Evolutionary conservation across 805 yeast genomes (phyloP), one percentile per base, ranked within the genome.

Genomic region (Candida nanaspora): DNA sequence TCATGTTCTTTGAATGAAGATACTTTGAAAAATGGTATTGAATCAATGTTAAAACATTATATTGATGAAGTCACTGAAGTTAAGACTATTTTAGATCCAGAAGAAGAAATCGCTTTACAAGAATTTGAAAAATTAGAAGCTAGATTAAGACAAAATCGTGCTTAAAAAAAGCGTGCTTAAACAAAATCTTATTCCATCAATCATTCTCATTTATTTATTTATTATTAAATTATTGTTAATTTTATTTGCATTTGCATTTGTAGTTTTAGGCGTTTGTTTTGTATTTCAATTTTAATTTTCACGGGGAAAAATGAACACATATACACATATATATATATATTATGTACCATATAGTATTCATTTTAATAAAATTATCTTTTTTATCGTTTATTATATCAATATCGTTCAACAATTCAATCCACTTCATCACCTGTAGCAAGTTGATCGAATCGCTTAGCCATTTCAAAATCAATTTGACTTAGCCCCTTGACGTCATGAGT

Each of bases 81-180:
- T 8, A 70, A 64, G 47, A 52, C 63, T 1, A 52, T 62, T 2
- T 40, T 63, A 39, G 68, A 63, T 37, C 66, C 66, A 13, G 68
- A 63, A 47, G 68, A 63, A 41, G 67, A 63, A 59, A 72, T 87
- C 31, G 91, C 95, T 1, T 59, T 86, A 37, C 74, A 77, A 46
- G 95, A 88, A 62, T 87, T 86, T 61, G 91, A 86, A 54, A 85
- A 86, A 61, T 72, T 88, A 40, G 97, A 88, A 59, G 70, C 74
- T 49, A 71, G 67, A 46, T 33, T 32, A n/a, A 39, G 15, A 28
- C 34, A 31, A 31, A 16, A 31, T 10, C 16, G 22, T 10, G 10
- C 32, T 29, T n/a, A n/a, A n/a, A n/a, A n/a, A n/a, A n/a, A n/a
- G n/a, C n/a, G n/a, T n/a, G n/a, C n/a, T n/a, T n/a, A n/a, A n/a